Base-by-base conservation (phyloP, 192 early-diverging fungal species). In the Coemansia sp. region DNA sequence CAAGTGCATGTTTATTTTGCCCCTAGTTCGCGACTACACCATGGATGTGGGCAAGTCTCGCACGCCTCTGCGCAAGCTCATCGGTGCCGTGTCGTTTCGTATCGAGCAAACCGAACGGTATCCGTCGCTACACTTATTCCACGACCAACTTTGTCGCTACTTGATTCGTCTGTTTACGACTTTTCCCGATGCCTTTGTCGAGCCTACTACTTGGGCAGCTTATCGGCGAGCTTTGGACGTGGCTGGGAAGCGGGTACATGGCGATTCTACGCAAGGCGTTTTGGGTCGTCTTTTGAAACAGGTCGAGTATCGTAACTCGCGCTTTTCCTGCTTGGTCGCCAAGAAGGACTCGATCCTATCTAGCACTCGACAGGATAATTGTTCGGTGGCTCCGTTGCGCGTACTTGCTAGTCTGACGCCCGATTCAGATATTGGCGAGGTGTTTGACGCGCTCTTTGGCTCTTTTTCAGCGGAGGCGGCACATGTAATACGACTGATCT, bases 101-200 rank as follows among this genome's bases (percentile, higher is more conserved):
- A 49, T 78, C 40, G 65, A 68, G 7, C 74, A 74, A 49, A 50
- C 74, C 10, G 61, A 47, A 6, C 46, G 61, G 5, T 74, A 78
- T 38, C 58, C 39, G 11, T 65, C 76, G 26, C 69, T 81, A 7
- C 19, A 32, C 6, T 9, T 16, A 8, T 67, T 85, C 35, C 57
- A 61, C 5, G n/a, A 9, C 3, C 52, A 53, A 17, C 38, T 82
- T 9, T 26, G 71, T 40, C 33, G 28, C 37, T 70, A 73, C 19
- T 47, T 82, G 37, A 35, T 59, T 13, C 35, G 46, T n/a, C 66
- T 85, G 38, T 79, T 85, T 63, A 42, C 53, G 21, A 38, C 44
- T 6, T 75, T 66, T 40, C 69, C 78, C 1, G 84, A 85, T 32
- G 78, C 74, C 17, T 85, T 85, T 67, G 74, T 85, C 4, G 84